Conservation (phyloP, 2,329 filamentous ascomycete species). For the Ophiocordyceps camponoti-saundersi region DNA sequence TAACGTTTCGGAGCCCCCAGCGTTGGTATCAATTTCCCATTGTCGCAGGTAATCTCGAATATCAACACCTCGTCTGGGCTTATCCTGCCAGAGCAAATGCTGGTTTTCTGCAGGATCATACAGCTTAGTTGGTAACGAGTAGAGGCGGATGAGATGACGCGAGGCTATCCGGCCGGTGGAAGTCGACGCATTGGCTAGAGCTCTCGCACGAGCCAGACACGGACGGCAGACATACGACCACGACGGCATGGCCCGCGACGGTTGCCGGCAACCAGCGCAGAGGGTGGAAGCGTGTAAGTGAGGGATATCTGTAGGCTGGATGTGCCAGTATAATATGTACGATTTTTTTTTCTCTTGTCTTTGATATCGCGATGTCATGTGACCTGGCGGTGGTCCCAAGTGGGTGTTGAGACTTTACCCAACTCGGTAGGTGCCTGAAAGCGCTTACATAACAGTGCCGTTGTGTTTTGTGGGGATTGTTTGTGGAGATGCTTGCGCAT, state of each 20-base stretch:
- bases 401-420: no score
- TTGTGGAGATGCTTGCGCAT: no score
- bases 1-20: constrained; percentile 6
- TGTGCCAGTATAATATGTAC: no score
- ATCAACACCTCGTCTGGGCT: neutral
- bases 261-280: neutral
- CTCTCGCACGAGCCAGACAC: neutral
- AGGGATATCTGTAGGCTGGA: no score
- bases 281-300: no score
- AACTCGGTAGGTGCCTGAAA: no score
- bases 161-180: neutral
- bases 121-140: neutral
- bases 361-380: neutral
- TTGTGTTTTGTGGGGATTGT: no score
- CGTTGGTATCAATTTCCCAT: constrained; percentile 22
- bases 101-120: neutral
- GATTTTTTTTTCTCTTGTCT: no score
- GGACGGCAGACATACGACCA: neutral
- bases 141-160: neutral
- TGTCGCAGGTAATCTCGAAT: constrained; percentile 12
- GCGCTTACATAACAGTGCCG: no score
- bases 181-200: neutral
- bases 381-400: neutral
- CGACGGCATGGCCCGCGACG: neutral
- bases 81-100: neutral